phyloP scores from a whole-genome alignment of 768 basidiomycete species.

The Pleurotus cornucopiae region DNA sequence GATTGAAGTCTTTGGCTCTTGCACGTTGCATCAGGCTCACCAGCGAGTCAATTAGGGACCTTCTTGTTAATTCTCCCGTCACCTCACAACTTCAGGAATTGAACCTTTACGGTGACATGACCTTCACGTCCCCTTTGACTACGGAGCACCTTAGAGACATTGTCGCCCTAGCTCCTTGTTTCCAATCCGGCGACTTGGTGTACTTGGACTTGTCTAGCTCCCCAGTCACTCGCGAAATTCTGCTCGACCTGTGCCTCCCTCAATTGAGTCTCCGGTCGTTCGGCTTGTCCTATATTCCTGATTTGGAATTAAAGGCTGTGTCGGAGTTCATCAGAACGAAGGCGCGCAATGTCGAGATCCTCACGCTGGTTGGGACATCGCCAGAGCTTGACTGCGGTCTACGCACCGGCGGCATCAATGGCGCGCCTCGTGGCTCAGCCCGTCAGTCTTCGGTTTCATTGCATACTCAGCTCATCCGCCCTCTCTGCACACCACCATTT shows the following conservation, averaged over 20 bases:
- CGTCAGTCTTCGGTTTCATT: slow-evolving; percentile 73
- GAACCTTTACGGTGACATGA: slow-evolving; percentile 85
- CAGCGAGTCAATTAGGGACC: slow-evolving; percentile 68
- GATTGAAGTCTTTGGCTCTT: slow-evolving; percentile 75
- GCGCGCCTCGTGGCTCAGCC: slow-evolving; percentile 31
- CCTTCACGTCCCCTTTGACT: slow-evolving; percentile 71
- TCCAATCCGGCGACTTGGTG: slow-evolving; percentile 65
- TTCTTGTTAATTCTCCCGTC: slow-evolving; percentile 67
- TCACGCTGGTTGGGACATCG: slow-evolving; percentile 75
- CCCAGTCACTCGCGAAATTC: slow-evolving; percentile 57
- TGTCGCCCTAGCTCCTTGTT: slow-evolving; percentile 72
- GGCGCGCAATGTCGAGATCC: slow-evolving; percentile 76
- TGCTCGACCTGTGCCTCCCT: slow-evolving; percentile 48
- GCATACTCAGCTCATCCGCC: slow-evolving; percentile 74
- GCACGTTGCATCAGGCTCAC: slow-evolving; percentile 84
- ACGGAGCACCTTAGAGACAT: slow-evolving; percentile 64
- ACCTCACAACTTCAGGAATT: slow-evolving; percentile 67
- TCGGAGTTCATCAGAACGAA: slow-evolving; percentile 64
- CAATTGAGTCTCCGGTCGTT: slow-evolving; percentile 81
- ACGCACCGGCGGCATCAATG: slow-evolving; percentile 28
- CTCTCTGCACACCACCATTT: slow-evolving; percentile 77
- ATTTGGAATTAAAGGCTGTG: slow-evolving; percentile 61
- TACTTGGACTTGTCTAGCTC: slow-evolving; percentile 91
- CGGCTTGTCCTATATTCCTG: slow-evolving; percentile 83
- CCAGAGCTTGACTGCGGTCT: slow-evolving; percentile 66